These are phyloP conservation scores for Malus hybrid DNA, from an alignment of 331 rosid genomes.

Conservation along the genomic window DNA sequence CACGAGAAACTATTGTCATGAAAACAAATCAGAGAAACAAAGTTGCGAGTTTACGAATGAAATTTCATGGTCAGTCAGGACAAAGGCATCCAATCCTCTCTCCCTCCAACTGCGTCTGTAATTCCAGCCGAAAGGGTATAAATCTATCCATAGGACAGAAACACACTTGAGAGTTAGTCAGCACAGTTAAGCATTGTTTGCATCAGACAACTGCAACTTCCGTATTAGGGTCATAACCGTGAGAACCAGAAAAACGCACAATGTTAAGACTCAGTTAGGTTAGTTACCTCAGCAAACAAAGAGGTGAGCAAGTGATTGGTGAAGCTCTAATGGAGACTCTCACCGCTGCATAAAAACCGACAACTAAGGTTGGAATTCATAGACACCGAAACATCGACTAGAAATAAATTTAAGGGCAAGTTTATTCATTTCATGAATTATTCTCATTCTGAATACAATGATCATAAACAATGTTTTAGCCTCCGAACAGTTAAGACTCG, in stretches of 20 bases:
- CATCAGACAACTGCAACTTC: slow-evolving; percentile 3
- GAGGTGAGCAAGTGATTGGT: slow-evolving; percentile 41
- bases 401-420: background rate
- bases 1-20: background rate
- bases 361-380: slow-evolving; percentile 35
- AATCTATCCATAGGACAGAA: slow-evolving; percentile 18
- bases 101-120: background rate
- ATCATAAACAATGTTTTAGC: slow-evolving; percentile 1
- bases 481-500: slow-evolving; percentile 25
- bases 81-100: background rate
- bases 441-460: slow-evolving; percentile 19
- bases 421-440: slow-evolving; percentile 17
- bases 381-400: slow-evolving; percentile 11
- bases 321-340: slow-evolving; percentile 45
- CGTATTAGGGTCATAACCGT: background rate
- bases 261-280: slow-evolving; percentile 29
- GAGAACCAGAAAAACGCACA: background rate
- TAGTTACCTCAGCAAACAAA: slow-evolving; percentile 72
- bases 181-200: slow-evolving; percentile 19
- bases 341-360: slow-evolving; percentile 55
- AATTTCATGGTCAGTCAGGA: background rate
- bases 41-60: background rate
- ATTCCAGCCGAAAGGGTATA: background rate
- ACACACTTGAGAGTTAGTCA: background rate
- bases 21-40: background rate